Percentiles rank a stretch among this genome's conserved stretches.
These are phyloP conservation scores for Crithidia sp. DNA, from an alignment of 208 protist genomes.

Conservation along the genomic window DNA sequence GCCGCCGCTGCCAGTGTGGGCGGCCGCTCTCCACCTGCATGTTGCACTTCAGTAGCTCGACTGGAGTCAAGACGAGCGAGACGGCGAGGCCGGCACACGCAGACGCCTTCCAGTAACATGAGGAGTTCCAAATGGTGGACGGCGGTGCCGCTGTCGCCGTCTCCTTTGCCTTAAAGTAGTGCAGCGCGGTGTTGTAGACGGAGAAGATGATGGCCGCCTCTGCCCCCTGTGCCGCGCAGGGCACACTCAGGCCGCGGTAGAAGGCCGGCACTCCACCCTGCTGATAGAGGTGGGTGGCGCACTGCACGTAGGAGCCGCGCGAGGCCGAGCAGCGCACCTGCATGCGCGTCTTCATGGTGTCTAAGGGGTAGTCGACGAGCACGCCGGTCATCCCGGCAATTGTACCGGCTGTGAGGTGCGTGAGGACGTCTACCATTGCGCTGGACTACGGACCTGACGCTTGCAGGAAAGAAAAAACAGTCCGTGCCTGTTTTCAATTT, in stretches of 20 bases:
- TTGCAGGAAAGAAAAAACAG: background rate
- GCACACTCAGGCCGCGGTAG: conserved; percentile 74
- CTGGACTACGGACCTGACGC: no score
- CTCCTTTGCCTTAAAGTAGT: conserved; percentile 3
- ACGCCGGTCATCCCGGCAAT: conserved; percentile 66
- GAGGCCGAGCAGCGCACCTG: conserved; percentile 39
- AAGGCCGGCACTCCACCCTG: conserved; percentile 64
- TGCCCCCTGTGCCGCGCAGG: conserved; percentile 50
- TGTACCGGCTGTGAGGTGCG: conserved; percentile 59
- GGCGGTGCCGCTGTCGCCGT: background rate
- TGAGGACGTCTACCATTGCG: conserved; percentile 23
- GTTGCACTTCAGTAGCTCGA: conserved; percentile 77
- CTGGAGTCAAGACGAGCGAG: conserved; percentile 69
- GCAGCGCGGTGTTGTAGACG: conserved; percentile 42
- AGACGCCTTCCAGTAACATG: conserved; percentile 38
- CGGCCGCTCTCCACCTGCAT: conserved; percentile 49
- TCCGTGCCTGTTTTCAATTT: background rate
- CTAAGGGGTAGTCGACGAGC: conserved; percentile 84
- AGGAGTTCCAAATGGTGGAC: conserved; percentile 22
- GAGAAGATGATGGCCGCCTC: conserved; percentile 67
- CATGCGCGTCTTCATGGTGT: conserved; percentile 85
- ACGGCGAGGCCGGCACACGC: conserved; percentile 55
- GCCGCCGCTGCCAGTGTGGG: conserved; percentile 20
- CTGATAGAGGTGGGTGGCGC: conserved; percentile 33
- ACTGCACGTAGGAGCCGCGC: conserved; percentile 42